phyloP scores from a whole-genome alignment of 2,329 filamentous ascomycete species.

The Aspergillus latus region DNA sequence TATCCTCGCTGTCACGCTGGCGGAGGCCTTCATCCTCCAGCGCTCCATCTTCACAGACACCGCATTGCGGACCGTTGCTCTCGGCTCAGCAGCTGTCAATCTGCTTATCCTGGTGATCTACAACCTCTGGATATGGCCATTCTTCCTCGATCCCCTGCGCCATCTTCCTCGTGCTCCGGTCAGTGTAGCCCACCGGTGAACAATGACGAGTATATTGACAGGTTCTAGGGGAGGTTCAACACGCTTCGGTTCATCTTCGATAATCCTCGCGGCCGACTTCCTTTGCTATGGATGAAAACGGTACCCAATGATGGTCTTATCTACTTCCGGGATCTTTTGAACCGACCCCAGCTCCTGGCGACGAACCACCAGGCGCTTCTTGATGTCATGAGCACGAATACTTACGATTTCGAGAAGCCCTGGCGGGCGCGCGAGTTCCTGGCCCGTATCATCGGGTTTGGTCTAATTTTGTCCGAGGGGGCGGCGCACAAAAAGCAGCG shows the following conservation, averaged over 20 bases:
- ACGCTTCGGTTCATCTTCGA: constrained; percentile 34
- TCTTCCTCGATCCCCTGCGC: constrained; percentile 52
- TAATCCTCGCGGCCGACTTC: constrained; percentile 32
- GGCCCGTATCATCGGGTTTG: constrained; percentile 51
- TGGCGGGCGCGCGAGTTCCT: constrained; percentile 46
- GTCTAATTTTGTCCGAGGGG: constrained; percentile 53
- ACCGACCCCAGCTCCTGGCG: constrained; percentile 32
- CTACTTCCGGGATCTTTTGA: constrained; percentile 52
- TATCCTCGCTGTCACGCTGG: constrained; percentile 21
- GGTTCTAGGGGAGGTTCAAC: constrained; percentile 30
- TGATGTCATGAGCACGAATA: constrained; percentile 54
- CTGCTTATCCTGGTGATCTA: constrained; percentile 34
- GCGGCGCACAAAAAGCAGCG: constrained; percentile 51
- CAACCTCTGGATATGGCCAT: constrained; percentile 50
- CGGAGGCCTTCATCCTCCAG: constrained; percentile 33
- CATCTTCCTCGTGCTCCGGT: constrained; percentile 50
- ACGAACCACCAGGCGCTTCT: constrained; percentile 45
- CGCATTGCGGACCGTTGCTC: constrained; percentile 25
- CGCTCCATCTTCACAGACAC: constrained; percentile 26
- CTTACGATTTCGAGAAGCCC: constrained; percentile 57
- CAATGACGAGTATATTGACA: constrained; percentile 5
- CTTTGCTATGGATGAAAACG: constrained; percentile 50
- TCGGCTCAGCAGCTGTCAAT: constrained; percentile 28
- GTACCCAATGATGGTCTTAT: constrained; percentile 58
- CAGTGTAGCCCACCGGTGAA: constrained; percentile 1